These are phyloP conservation scores for Pleurotus tuber-regium DNA, from an alignment of 768 basidiomycete genomes.

Conservation along the genomic window DNA sequence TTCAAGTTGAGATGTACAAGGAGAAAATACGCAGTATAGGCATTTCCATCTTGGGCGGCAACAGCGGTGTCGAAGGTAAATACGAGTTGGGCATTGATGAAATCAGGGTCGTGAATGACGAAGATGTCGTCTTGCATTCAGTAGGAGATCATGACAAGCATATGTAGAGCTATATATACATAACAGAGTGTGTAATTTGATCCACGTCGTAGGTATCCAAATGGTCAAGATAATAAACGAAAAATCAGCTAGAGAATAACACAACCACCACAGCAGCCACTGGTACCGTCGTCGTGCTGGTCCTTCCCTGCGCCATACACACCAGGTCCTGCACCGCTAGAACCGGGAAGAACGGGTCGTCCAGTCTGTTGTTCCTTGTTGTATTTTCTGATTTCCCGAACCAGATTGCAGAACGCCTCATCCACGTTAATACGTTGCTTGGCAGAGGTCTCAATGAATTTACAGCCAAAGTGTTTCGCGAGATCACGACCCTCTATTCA, in stretches of 20 bases:
- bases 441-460: slow-evolving; percentile 94
- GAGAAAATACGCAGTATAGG: slow-evolving; percentile 80
- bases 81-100: slow-evolving; percentile 85
- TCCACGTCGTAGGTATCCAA: slow-evolving; percentile 16
- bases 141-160: too few species aligned
- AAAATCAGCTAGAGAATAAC: slow-evolving; percentile 39
- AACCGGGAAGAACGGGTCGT: slow-evolving; percentile 55
- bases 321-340: slow-evolving; percentile 33
- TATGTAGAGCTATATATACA: too few species aligned
- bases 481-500: slow-evolving; percentile 95
- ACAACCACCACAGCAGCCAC: slow-evolving; percentile 9
- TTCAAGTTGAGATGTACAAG: slow-evolving; percentile 54
- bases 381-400: slow-evolving; percentile 90
- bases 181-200: too few species aligned
- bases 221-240: slow-evolving; percentile 14
- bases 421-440: slow-evolving; percentile 97
- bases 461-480: slow-evolving; percentile 91
- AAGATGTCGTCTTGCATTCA: too few species aligned
- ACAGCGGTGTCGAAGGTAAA: slow-evolving; percentile 66
- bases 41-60: slow-evolving; percentile 85
- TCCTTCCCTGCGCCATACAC: slow-evolving; percentile 3
- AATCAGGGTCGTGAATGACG: slow-evolving; percentile 79
- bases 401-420: slow-evolving; percentile 90
- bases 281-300: not conserved
- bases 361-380: slow-evolving; percentile 89